Evolutionary conservation across 257 asterid species (phyloP), one percentile per base, ranked within the genome.

Genomic region (Capsicum baccatum): DNA sequence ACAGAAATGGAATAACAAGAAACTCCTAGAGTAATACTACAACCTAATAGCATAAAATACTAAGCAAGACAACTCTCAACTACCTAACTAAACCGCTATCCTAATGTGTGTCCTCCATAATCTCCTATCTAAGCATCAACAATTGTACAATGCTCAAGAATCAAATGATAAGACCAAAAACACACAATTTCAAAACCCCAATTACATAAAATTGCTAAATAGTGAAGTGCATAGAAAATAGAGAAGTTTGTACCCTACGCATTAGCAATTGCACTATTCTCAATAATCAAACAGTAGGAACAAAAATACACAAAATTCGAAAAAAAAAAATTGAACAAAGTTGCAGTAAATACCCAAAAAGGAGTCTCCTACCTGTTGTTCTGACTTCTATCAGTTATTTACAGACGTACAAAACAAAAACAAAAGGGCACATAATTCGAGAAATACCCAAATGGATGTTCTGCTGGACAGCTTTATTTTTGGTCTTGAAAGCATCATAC

Each of bases 401-500:
- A 39, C 44, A 39, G 4, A 39, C 44, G 44, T 39, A 39, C 44
- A 39, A 39, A 39, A 39, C 44, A 39, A 39, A 4, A 39, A 39
- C 15, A 54, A 13, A 52, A 48, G 39, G n/a, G 8, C 1, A 6
- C 35, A 70, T 9, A 12, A 1, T 21, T 26, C 10, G 6, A 26
- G 26, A 52, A 88, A 55, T 84, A 94, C 99, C 99, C 52, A 97
- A 92, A 91, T 97, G 95, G 79, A 97, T 89, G 80, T 92, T 97
- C 91, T 95, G 98, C 83, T 97, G 99, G 44, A 93, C 74, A 54
- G 99, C 96, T 86, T 95, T 97, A 69, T 67, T 91, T 85, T 86
- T 91, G 67, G 50, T 92, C 90, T 97, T 97, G 83, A 97, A 97
- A 59, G 99, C 97, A 91, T 97, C 99, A 83, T 90, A 94, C 99